phyloP scores from a whole-genome alignment of 2,329 filamentous ascomycete genomes.

The Aspergillus terreus region DNA sequence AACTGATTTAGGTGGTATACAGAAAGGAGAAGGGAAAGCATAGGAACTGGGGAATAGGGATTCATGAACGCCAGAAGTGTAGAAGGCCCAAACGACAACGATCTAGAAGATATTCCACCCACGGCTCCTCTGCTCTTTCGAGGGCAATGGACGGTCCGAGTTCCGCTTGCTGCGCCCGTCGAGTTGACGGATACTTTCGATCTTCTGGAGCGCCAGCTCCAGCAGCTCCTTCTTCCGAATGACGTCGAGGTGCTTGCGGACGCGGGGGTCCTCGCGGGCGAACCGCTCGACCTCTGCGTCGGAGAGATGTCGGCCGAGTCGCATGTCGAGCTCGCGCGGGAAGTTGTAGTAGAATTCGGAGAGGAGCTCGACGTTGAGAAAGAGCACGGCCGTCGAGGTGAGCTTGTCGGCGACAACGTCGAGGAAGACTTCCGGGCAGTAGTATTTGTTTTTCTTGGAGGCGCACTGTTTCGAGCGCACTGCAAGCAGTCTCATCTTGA shows the following conservation, averaged over 20 bases:
- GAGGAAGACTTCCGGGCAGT: slow-evolving; percentile 96
- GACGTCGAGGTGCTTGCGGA: slow-evolving; percentile 83
- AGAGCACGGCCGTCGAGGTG: slow-evolving; percentile 89
- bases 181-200: slow-evolving; percentile 82
- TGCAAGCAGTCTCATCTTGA: slow-evolving; percentile 84
- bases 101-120: slow-evolving; percentile 45
- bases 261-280: slow-evolving; percentile 87
- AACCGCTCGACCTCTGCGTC: slow-evolving; percentile 83
- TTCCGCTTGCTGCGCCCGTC: slow-evolving; percentile 66
- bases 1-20: slow-evolving; percentile 4
- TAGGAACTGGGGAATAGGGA: not conserved
- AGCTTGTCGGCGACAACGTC: slow-evolving; percentile 94
- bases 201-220: slow-evolving; percentile 90
- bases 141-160: slow-evolving; percentile 32
- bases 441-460: slow-evolving; percentile 82
- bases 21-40: not conserved
- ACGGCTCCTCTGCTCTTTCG: slow-evolving; percentile 35
- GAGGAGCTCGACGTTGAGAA: slow-evolving; percentile 93
- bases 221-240: slow-evolving; percentile 89
- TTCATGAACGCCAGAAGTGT: not conserved
- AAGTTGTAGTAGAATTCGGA: slow-evolving; percentile 99
- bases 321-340: slow-evolving; percentile 81
- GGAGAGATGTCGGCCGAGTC: slow-evolving; percentile 75
- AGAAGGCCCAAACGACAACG: not conserved
- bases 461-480: slow-evolving; percentile 89